Evolutionary conservation across 805 yeast genomes (phyloP).

Genomic region (Ogataea philodendri): DNA sequence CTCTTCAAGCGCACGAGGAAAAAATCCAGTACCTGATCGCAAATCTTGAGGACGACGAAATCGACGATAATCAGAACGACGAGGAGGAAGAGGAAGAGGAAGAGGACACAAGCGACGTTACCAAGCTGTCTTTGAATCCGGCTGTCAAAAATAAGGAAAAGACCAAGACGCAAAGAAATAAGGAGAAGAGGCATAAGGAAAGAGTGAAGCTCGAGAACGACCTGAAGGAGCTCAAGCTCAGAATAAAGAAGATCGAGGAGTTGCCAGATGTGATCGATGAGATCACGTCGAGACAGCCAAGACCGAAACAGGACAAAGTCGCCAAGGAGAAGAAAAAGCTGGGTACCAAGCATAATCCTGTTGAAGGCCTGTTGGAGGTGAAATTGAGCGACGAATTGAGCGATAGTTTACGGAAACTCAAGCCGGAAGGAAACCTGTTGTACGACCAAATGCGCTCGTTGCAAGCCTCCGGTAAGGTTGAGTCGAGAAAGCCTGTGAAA

Average conservation of each 20-base stretch:
- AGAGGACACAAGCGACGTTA: conserved; percentile 32
- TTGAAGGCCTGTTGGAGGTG: conserved; percentile 57
- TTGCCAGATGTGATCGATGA: conserved; percentile 41
- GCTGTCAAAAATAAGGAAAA: conserved; percentile 69
- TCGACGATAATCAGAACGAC: conserved; percentile 40
- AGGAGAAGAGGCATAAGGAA: conserved; percentile 59
- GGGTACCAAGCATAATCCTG: conserved; percentile 42
- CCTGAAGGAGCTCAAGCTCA: conserved; percentile 53
- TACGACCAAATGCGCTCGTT: conserved; percentile 78
- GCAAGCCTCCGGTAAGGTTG: conserved; percentile 85
- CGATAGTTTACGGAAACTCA: conserved; percentile 77
- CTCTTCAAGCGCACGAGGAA: conserved; percentile 59
- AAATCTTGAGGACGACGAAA: conserved; percentile 58
- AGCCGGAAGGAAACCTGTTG: conserved; percentile 86
- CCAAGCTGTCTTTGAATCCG: conserved; percentile 64
- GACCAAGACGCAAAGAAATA: conserved; percentile 76
- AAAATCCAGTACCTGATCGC: conserved; percentile 65
- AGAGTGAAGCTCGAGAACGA: conserved; percentile 53
- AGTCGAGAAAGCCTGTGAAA: conserved; percentile 70
- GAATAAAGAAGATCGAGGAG: conserved; percentile 57
- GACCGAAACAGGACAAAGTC: conserved; percentile 19
- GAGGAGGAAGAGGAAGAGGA: conserved; percentile 39
- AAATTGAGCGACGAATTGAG: conserved; percentile 87
- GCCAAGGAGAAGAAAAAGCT: conserved; percentile 36
- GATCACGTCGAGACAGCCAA: conserved; percentile 7